Evolutionary conservation across 176 grass and related monocot genomes (phyloP), one percentile per base, ranked within the genome.

Genomic region (Avena sativa): DNA sequence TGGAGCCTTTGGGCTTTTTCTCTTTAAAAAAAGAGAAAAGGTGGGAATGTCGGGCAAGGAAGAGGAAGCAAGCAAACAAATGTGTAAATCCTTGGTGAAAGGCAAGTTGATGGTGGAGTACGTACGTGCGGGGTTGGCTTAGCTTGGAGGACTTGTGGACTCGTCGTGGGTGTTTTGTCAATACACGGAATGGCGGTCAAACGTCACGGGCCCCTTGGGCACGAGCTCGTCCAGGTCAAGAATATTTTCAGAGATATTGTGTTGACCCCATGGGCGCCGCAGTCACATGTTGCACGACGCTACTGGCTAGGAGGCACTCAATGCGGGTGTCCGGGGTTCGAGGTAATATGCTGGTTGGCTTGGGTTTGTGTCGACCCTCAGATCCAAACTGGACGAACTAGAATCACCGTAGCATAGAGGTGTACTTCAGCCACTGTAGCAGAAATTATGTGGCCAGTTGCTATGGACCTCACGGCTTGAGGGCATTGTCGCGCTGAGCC

Each of bases 221-320:
- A 69, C 32, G 66, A 69, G 66, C 66, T 70, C 70, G 86, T 82
- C 86, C 68, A 69, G 58, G 77, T 68, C 86, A 66, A 47, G 77
- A 81, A 76, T 76, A 89, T 85, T 89, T 68, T 65, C 17, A 8
- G 47, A 21, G 88, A 85, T 89, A 44, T 56, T 74, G 68, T 89
- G 83, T 85, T 89, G 88, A 89, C 88, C 59, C 2, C 2, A 0
- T 16, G 16, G 9, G 0, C 28, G 16, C 26, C 23, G 60, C 43
- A 51, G 34, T 51, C 82, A 80, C 67, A 74, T 80, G 82, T 55
- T 79, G 40, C 87, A 79, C 76, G 76, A 60, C 12, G 34, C 62
- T 23, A 11, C 9, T 25, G 58, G 58, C n/a, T 11, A 6, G 61
- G 21, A 4, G 53, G 4, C 23, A 21, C 25, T 5, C 3, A 0